Base-by-base conservation (phyloP, 2,329 filamentous ascomycete genomes). In the Exutisphaerella laricina region DNA sequence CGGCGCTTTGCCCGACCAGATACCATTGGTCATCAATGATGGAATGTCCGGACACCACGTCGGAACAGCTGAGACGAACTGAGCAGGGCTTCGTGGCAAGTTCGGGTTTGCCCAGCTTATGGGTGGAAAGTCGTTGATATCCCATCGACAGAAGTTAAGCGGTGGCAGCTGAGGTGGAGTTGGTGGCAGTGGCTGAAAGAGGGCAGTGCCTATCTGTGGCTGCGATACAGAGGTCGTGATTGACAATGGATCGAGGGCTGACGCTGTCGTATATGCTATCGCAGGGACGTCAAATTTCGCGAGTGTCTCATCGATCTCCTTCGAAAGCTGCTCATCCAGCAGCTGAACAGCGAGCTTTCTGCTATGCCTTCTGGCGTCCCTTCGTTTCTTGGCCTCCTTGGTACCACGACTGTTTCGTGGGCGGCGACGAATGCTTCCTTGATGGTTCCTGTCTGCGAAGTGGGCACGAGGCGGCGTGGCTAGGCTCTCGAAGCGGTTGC, bases 321-420 rank as follows among this genome's bases (percentile, higher is more conserved):
- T 52, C 12, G 56, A 56, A 17, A 61, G 52, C 46, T 59, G 53
- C 39, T 58, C 50, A 32, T 61, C 56, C 23, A 61, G 49, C 35
- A 54, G 40, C 32, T 59, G 58, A 21, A 53, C 57, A 18, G 52
- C 50, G 20, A 54, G 45, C 46, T 56, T 58, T 36, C 53, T 52
- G 29, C 43, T 48, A 39, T 55, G 54, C 3, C 56, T 52, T 41
- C 57, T 53, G 16, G 50, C 49, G 38, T 59, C 58, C 33, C 58
- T 58, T n/a, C 59, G 56, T 39, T 50, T 54, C 38, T 58, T 60
- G 20, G 53, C 57, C 29, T 59, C 58, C 39, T 56, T 58, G 8
- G 58, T 58, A 14, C 51, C 55, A 14, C 58, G 48, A 28, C 52
- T 56, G 40, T 59, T 51, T 13, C 58, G 56, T 13, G 45, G 43